Percentiles rank a stretch among this genome's conserved stretches.
Evolutionary conservation across 2,329 filamentous ascomycete species (phyloP).

Genomic region (Coniochaeta prunicola): DNA sequence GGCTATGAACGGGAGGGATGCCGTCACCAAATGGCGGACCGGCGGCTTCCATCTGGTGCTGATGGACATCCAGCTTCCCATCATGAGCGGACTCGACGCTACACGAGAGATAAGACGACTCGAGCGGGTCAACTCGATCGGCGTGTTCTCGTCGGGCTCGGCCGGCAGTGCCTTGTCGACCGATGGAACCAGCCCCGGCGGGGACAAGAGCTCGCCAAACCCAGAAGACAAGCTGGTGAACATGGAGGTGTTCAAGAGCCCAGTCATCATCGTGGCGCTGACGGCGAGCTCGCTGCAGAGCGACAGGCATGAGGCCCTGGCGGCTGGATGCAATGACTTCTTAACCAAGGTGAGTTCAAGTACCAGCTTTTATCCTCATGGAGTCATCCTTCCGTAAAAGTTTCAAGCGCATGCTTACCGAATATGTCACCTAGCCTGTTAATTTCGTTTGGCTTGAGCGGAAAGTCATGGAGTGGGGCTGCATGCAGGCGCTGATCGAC

Average conservation of each 20-base stretch:
- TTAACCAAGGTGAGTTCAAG: slow-evolving; percentile 71
- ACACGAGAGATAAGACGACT: slow-evolving; percentile 89
- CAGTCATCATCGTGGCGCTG: slow-evolving; percentile 94
- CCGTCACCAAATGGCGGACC: slow-evolving; percentile 84
- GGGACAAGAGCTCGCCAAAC: slow-evolving; percentile 37
- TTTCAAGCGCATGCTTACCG: neutral
- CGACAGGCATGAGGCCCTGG: slow-evolving; percentile 88
- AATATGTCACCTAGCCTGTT: slow-evolving; percentile 59
- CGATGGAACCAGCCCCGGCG: slow-evolving; percentile 17
- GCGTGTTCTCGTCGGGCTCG: slow-evolving; percentile 72
- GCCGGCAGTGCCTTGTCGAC: slow-evolving; percentile 19
- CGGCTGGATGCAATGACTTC: slow-evolving; percentile 96
- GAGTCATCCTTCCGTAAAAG: neutral
- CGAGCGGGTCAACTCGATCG: slow-evolving; percentile 86
- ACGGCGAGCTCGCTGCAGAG: slow-evolving; percentile 93
- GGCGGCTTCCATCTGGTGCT: slow-evolving; percentile 94
- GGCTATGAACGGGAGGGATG: slow-evolving; percentile 92
- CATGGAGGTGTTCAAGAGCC: slow-evolving; percentile 77
- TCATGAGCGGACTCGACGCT: slow-evolving; percentile 93
- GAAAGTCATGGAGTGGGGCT: slow-evolving; percentile 99
- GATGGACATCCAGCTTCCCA: slow-evolving; percentile 96
- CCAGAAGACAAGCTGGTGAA: slow-evolving; percentile 65
- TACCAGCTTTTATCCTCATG: neutral
- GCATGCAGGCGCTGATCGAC: slow-evolving; percentile 98
- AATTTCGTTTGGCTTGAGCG: slow-evolving; percentile 96